These are phyloP conservation scores for Lachancea sp. DNA, from an alignment of 805 yeast genomes.

Conservation along the genomic window DNA sequence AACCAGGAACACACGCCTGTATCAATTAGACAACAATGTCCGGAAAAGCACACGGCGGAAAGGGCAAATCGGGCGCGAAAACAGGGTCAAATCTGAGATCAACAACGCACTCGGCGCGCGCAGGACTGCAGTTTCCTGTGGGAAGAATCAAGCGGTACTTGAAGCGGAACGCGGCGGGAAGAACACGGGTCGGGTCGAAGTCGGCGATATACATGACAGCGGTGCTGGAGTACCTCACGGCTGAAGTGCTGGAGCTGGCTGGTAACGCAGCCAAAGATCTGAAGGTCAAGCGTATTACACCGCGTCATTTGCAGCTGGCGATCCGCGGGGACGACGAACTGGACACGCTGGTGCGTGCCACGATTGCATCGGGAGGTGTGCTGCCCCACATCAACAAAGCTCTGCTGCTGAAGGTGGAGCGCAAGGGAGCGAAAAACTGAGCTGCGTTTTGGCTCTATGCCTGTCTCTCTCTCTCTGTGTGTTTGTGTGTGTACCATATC, in stretches of 20 bases:
- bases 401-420: constrained; percentile 68
- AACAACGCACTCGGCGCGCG: constrained; percentile 88
- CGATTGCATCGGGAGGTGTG: constrained; percentile 98
- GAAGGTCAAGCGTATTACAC: constrained; percentile 93
- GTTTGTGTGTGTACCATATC: constrained; percentile 7
- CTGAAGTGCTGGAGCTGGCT: constrained; percentile 95
- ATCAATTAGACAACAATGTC: constrained; percentile 50
- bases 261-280: constrained; percentile 97
- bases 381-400: constrained; percentile 89
- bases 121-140: constrained; percentile 94
- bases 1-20: background rate
- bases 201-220: constrained; percentile 95
- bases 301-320: constrained; percentile 94
- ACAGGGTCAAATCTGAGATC: constrained; percentile 49
- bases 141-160: constrained; percentile 97
- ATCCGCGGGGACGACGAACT: constrained; percentile 98
- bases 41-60: constrained; percentile 95
- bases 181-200: constrained; percentile 83
- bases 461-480: background rate
- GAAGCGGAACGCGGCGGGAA: constrained; percentile 83
- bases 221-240: constrained; percentile 91
- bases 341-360: constrained; percentile 87
- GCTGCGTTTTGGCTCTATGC: too few relatives aligned
- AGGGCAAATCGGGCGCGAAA: constrained; percentile 87
- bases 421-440: constrained; percentile 11